A percentile compares a stretch with the other conserved stretches of the same genome.
Evolutionary conservation across 371 early-diverging fungal genomes (phyloP).

Genomic region (Haplosporangium sp.): DNA sequence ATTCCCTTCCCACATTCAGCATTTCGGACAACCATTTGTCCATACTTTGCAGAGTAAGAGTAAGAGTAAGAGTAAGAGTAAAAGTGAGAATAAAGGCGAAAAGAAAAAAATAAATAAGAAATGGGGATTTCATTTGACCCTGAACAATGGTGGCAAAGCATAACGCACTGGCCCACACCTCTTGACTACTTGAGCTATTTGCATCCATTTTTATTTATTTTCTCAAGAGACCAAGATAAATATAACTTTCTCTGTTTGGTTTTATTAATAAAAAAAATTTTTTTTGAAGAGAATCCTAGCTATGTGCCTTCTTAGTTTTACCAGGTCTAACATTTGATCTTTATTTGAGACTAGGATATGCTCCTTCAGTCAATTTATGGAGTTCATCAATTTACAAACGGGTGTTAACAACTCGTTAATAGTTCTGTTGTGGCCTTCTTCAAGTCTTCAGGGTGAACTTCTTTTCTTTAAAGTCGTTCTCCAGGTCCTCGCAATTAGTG

Average conservation of each 20-base stretch:
- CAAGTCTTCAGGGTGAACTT: conserved; percentile 97
- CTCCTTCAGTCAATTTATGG: conserved; percentile 67
- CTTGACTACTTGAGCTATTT: too few relatives aligned
- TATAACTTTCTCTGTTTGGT: too few relatives aligned
- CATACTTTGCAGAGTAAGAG: too few relatives aligned
- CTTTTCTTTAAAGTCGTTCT: conserved; percentile 89
- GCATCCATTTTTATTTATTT: too few relatives aligned
- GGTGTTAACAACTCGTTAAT: conserved; percentile 94
- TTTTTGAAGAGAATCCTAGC: too few relatives aligned
- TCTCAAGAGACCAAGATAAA: too few relatives aligned
- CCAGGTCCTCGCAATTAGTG: conserved; percentile 79
- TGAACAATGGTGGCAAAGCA: too few relatives aligned
- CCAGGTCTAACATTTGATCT: conserved; percentile 39
- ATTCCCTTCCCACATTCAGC: too few relatives aligned
- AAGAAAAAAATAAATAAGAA: conserved; percentile 9
- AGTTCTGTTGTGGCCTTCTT: conserved; percentile 91
- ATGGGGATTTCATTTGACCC: neutral
- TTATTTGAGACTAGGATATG: conserved; percentile 73
- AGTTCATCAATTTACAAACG: conserved; percentile 77
- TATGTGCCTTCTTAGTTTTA: conserved; percentile 47
- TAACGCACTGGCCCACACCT: too few relatives aligned
- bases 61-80: too few relatives aligned
- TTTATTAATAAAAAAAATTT: too few relatives aligned
- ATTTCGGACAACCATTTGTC: too few relatives aligned
- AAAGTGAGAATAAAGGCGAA: neutral